Evolutionary conservation across 176 grass and related monocot genomes (phyloP).

Genomic region (Miscanthus lutarioriparius): DNA sequence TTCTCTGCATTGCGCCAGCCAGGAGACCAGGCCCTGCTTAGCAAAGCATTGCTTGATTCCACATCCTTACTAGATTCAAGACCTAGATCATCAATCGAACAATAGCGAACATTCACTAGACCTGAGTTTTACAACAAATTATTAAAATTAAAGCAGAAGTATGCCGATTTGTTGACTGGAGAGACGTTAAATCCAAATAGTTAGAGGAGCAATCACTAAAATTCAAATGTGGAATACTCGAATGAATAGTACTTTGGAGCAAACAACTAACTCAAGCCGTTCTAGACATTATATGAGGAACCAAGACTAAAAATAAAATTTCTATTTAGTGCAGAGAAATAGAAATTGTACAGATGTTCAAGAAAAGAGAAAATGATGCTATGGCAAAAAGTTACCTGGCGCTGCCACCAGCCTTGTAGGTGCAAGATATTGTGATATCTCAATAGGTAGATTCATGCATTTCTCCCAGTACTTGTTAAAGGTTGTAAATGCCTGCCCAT

Average conservation of each 20-base stretch:
- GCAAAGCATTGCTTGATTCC: constrained; percentile 91
- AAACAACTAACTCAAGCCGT: not conserved
- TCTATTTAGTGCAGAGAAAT: constrained; percentile 5
- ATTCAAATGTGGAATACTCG: constrained; percentile 17
- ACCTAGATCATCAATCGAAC: constrained; percentile 72
- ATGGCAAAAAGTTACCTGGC: constrained; percentile 55
- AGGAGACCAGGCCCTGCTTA: constrained; percentile 83
- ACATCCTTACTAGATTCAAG: constrained; percentile 85
- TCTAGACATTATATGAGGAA: not conserved
- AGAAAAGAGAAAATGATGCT: not conserved
- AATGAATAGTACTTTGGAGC: not conserved
- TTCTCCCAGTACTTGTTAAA: constrained; percentile 81
- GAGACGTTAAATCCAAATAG: not conserved
- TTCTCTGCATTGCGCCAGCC: constrained; percentile 83
- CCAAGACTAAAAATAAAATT: constrained; percentile 2
- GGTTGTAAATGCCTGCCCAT: constrained; percentile 67
- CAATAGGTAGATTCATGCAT: constrained; percentile 55
- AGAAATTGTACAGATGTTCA: not conserved
- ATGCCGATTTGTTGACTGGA: constrained; percentile 20
- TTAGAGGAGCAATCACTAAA: not conserved
- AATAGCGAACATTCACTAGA: constrained; percentile 49
- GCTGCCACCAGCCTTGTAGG: constrained; percentile 59
- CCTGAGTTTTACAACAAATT: constrained; percentile 54
- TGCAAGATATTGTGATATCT: constrained; percentile 52
- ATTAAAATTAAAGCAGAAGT: constrained; percentile 36